phyloP scores from a whole-genome alignment of 257 asterid genomes.

The Nicotiana tomentosiformis region DNA sequence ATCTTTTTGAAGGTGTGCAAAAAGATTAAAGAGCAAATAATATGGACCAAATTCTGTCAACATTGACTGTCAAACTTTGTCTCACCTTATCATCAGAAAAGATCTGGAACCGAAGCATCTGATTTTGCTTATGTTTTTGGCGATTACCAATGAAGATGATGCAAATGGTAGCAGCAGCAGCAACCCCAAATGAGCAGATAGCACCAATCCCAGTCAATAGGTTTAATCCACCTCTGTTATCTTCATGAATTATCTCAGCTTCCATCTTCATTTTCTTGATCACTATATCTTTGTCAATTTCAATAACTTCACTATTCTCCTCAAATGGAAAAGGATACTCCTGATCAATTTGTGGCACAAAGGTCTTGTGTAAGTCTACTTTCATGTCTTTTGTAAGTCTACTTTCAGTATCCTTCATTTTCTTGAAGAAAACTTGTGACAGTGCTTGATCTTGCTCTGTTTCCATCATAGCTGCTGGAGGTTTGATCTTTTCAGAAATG shows the following conservation, averaged over 20 bases:
- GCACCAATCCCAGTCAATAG: slow-evolving; percentile 65
- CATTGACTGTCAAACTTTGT: too few relatives aligned
- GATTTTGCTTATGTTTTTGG: slow-evolving; percentile 20
- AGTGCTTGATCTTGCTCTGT: slow-evolving; percentile 28
- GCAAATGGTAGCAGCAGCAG: slow-evolving; percentile 65
- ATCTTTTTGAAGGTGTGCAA: too few relatives aligned
- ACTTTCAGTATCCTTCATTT: slow-evolving; percentile 54
- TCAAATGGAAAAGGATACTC: slow-evolving; percentile 37
- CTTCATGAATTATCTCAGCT: background rate
- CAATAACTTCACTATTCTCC: slow-evolving; percentile 17
- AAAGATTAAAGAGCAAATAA: too few relatives aligned
- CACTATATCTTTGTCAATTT: slow-evolving; percentile 11
- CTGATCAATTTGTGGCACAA: background rate
- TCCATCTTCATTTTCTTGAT: slow-evolving; percentile 10
- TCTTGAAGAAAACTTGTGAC: slow-evolving; percentile 79
- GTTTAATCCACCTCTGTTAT: slow-evolving; percentile 27
- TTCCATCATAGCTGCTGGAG: background rate
- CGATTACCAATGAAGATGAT: slow-evolving; percentile 40
- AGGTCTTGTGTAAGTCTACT: background rate
- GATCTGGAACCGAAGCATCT: slow-evolving; percentile 42
- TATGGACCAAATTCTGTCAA: too few relatives aligned
- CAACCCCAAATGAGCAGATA: slow-evolving; percentile 69
- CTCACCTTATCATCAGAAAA: slow-evolving; percentile 51
- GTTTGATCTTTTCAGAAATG: background rate
- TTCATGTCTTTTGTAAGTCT: slow-evolving; percentile 49